phyloP scores from a whole-genome alignment of 73 alveolate genomes.

The Breviolum minutum region DNA sequence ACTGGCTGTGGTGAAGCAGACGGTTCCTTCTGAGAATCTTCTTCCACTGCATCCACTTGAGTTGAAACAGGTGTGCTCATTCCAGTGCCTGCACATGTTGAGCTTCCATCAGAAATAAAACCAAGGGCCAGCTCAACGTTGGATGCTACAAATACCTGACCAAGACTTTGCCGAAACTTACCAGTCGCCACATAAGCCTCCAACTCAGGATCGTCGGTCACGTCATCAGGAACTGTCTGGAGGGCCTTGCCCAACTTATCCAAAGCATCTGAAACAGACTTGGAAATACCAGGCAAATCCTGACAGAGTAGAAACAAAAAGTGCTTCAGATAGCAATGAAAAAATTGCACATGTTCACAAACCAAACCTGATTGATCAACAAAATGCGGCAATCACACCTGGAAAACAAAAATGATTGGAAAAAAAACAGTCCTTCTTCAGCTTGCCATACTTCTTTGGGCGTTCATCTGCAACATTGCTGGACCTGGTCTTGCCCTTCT shows the following conservation, averaged over 20 bases:
- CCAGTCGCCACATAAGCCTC: not conserved
- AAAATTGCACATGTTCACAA: not conserved
- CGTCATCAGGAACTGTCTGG: not conserved
- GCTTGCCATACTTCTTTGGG: constrained; percentile 57
- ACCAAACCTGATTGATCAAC: not conserved
- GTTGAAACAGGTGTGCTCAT: not conserved
- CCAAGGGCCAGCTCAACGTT: not conserved
- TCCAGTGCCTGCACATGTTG: not conserved
- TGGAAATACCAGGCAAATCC: constrained; percentile 12
- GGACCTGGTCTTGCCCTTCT: not conserved
- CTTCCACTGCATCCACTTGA: too few relatives aligned
- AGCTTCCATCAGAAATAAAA: not conserved
- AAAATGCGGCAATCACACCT: not conserved
- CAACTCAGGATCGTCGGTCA: not conserved
- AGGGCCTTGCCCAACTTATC: not conserved
- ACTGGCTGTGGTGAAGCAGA: not conserved
- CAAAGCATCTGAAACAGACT: not conserved
- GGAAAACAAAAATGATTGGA: not conserved
- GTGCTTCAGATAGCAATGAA: not conserved
- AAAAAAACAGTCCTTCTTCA: not conserved
- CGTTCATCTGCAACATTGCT: constrained; percentile 17
- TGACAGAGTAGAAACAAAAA: not conserved
- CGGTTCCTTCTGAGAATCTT: not conserved
- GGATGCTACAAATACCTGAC: not conserved
- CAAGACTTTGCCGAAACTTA: not conserved